These are phyloP conservation scores for Clonostachys rhizophaga DNA, from an alignment of 2,329 filamentous ascomycete genomes.

Conservation along the genomic window DNA sequence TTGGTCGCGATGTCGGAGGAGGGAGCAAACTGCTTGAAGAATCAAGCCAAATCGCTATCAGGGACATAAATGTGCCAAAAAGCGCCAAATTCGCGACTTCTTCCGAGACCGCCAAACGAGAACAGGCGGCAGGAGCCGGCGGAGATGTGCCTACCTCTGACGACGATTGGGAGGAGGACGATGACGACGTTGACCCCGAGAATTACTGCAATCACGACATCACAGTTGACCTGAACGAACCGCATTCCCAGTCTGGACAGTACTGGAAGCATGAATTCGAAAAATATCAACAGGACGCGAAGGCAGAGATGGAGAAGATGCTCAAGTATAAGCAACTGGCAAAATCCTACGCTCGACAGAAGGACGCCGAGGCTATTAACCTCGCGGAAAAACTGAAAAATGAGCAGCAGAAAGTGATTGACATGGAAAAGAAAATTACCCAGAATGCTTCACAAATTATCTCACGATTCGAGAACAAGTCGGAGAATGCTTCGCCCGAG, in stretches of 20 bases:
- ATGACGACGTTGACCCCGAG: conserved; percentile 36
- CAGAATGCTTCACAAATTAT: conserved; percentile 55
- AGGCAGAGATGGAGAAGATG: conserved; percentile 70
- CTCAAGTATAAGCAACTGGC: conserved; percentile 76
- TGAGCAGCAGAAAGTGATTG: conserved; percentile 60
- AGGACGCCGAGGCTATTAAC: conserved; percentile 66
- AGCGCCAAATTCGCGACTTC: background rate
- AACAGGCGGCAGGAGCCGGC: background rate
- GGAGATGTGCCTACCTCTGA: background rate
- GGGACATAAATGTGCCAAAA: conserved; percentile 34
- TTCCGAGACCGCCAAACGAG: background rate
- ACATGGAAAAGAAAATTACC: conserved; percentile 59
- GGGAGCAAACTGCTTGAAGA: conserved; percentile 22
- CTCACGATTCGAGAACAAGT: conserved; percentile 16
- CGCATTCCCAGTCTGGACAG: conserved; percentile 68
- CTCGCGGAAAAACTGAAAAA: conserved; percentile 62
- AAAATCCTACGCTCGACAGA: conserved; percentile 74
- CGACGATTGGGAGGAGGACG: conserved; percentile 47
- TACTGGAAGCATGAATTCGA: conserved; percentile 81
- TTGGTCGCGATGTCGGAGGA: conserved; percentile 51
- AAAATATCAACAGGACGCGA: conserved; percentile 67
- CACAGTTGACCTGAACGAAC: conserved; percentile 68
- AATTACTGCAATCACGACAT: conserved; percentile 51
- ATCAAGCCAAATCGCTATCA: conserved; percentile 26
- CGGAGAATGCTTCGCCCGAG: conserved; percentile 37